Base-by-base conservation (phyloP, 805 yeast species). In the Candida ascalaphidarum region DNA sequence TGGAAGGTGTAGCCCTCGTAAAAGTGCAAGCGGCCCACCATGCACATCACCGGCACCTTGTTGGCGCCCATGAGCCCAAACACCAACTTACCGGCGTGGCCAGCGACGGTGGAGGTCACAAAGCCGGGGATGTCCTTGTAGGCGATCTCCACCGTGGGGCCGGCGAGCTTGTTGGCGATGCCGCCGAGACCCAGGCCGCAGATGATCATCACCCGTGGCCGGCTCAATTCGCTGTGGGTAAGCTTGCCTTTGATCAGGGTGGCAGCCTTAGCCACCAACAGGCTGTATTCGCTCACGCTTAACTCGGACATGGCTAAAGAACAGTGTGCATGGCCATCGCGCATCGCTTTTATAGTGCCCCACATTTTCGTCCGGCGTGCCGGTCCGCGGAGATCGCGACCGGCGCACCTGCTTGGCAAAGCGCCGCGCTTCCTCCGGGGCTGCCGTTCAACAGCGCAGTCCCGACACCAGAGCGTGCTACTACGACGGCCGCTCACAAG, bases 181-280 rank as follows among this genome's bases (percentile, higher is more conserved):
- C 94, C 94, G 9, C 95, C 94, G 11, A 89, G 64, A 1, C 98
- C 98, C 4, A 96, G 82, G 5, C 98, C 98, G 56, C 96, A 88
- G 29, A 89, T 82, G 38, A 89, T 80, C 32, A 86, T 70, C 0
- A 74, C 77, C 34, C 73, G 59, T 2, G 96, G 95, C 9, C 32
- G 28, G 14, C 35, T 22, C 25, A 54, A 39, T 9, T 28, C 36
- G 27, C 24, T 23, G 13, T 22, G 17, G 32, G 40, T 29, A 12
- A 43, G 36, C 17, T 33, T 34, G 14, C 30, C 22, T 5, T 43
- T 26, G 13, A 48, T 34, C n/a, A 34, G 30, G 7, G 21, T 14
- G 4, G 42, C 26, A 11, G 57, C 57, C 22, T 44, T 33, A 11
- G 30, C 31, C 28, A 52, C 37, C 11, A 51, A 34, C 7, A 25